Evolutionary conservation across 495 filamentous ascomycete genomes (phyloP).

Genomic region (Daldinia loculata): DNA sequence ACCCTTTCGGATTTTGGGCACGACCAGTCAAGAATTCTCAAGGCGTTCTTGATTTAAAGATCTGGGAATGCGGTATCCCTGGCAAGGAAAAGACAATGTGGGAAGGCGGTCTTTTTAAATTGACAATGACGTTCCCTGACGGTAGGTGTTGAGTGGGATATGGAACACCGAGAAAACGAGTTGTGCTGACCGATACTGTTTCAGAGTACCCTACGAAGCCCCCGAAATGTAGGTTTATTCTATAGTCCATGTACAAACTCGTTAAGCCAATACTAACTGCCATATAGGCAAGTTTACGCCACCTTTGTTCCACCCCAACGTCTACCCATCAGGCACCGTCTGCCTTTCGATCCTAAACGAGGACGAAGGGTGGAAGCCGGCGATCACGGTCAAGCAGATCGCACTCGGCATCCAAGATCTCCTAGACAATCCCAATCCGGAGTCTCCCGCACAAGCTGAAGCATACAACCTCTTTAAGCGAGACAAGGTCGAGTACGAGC

Average conservation of each 20-base stretch:
- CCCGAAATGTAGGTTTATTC: slow-evolving; percentile 81
- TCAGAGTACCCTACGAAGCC: slow-evolving; percentile 98
- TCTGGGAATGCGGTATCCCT: slow-evolving; percentile 95
- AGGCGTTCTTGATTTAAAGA: slow-evolving; percentile 89
- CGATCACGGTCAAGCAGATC: slow-evolving; percentile 98
- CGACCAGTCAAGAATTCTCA: slow-evolving; percentile 80
- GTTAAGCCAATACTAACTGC: slow-evolving; percentile 38
- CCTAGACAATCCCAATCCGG: slow-evolving; percentile 94
- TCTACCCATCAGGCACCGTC: slow-evolving; percentile 97
- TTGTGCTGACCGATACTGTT: slow-evolving; percentile 37
- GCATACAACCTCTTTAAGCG: slow-evolving; percentile 97
- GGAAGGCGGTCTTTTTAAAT: slow-evolving; percentile 95
- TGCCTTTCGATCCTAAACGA: slow-evolving; percentile 98
- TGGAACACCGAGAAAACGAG: slow-evolving; percentile 2
- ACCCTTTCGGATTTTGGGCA: slow-evolving; percentile 97
- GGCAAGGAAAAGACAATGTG: slow-evolving; percentile 96
- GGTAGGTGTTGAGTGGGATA: slow-evolving; percentile 65
- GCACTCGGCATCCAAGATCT: slow-evolving; percentile 95
- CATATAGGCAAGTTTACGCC: slow-evolving; percentile 90
- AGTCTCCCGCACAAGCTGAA: slow-evolving; percentile 95
- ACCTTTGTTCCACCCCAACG: slow-evolving; percentile 97
- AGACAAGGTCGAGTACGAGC: slow-evolving; percentile 86
- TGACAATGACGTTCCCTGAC: slow-evolving; percentile 92
- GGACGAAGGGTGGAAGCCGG: slow-evolving; percentile 97
- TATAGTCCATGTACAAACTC: slow-evolving; percentile 9